Evolutionary conservation across 306 rosid species (phyloP).

Genomic region (Urtica urens): DNA sequence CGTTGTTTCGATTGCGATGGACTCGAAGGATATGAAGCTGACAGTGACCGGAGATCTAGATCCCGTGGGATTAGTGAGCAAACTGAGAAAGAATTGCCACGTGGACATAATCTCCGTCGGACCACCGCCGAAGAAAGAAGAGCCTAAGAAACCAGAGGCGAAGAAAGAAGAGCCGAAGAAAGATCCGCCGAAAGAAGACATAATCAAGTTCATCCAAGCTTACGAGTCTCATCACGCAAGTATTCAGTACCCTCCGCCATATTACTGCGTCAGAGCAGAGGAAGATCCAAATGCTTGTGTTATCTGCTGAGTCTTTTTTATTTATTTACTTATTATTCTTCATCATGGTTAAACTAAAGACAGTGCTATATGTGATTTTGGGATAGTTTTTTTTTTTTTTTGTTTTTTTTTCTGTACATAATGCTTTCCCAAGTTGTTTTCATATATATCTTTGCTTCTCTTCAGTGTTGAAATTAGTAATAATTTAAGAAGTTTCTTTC

Average conservation of each 20-base stretch:
- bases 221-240: background rate
- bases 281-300: slow-evolving; percentile 64
- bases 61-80: slow-evolving; percentile 37
- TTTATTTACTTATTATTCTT: no score
- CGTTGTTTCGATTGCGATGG: slow-evolving; percentile 55
- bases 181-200: slow-evolving; percentile 20
- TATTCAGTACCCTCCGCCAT: slow-evolving; percentile 7
- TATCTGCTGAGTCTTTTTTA: slow-evolving; percentile 37
- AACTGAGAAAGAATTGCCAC: slow-evolving; percentile 41
- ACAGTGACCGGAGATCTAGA: slow-evolving; percentile 58
- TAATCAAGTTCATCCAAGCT: slow-evolving; percentile 9
- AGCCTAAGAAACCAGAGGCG: slow-evolving; percentile 20
- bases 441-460: no score
- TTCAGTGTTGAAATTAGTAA: no score
- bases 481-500: no score
- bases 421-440: no score
- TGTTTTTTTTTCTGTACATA: no score
- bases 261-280: slow-evolving; percentile 23
- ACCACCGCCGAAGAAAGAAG: slow-evolving; percentile 54
- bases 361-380: no score
- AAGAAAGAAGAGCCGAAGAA: slow-evolving; percentile 26
- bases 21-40: slow-evolving; percentile 56
- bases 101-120: slow-evolving; percentile 62
- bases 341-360: no score
- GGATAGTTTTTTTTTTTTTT: no score